Evolutionary conservation across 805 yeast genomes (phyloP).

Genomic region (Hanseniaspora clermontiae): DNA sequence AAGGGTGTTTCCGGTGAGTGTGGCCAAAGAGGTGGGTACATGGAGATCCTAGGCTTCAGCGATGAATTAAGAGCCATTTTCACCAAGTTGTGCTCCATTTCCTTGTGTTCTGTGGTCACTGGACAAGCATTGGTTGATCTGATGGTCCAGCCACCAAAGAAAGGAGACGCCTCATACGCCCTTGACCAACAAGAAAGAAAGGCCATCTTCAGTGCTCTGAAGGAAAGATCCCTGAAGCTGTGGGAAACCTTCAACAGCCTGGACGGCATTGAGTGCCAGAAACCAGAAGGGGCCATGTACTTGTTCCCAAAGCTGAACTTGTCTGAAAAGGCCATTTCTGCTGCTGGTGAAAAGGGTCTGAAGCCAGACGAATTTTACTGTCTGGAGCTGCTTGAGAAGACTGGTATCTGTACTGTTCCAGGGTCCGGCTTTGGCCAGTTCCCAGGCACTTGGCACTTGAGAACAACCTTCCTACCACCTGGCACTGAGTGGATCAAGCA

Average conservation of each 20-base stretch:
- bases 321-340: conserved; percentile 47
- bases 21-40: conserved; percentile 98
- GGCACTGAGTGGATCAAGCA: conserved; percentile 76
- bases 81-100: conserved; percentile 77
- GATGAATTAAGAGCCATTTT: conserved; percentile 57
- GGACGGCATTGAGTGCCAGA: conserved; percentile 76
- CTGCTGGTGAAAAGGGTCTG: conserved; percentile 44
- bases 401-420: conserved; percentile 96
- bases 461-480: conserved; percentile 95
- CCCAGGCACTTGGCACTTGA: conserved; percentile 76
- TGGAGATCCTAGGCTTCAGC: conserved; percentile 79
- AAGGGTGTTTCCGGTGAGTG: conserved; percentile 98
- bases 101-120: conserved; percentile 84
- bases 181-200: conserved; percentile 50
- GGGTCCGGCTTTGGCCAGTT: conserved; percentile 95
- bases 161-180: conserved; percentile 64
- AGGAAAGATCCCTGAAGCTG: conserved; percentile 48
- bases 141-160: conserved; percentile 82
- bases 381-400: conserved; percentile 61
- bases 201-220: conserved; percentile 49
- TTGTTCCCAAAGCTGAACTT: conserved; percentile 70
- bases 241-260: conserved; percentile 59
- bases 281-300: conserved; percentile 97
- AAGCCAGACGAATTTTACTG: conserved; percentile 84
- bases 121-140: conserved; percentile 90